A percentile compares a stretch with the other conserved stretches of the same genome.
phyloP scores from a whole-genome alignment of 129 eudicot genomes.

The Escallonia rubra region DNA sequence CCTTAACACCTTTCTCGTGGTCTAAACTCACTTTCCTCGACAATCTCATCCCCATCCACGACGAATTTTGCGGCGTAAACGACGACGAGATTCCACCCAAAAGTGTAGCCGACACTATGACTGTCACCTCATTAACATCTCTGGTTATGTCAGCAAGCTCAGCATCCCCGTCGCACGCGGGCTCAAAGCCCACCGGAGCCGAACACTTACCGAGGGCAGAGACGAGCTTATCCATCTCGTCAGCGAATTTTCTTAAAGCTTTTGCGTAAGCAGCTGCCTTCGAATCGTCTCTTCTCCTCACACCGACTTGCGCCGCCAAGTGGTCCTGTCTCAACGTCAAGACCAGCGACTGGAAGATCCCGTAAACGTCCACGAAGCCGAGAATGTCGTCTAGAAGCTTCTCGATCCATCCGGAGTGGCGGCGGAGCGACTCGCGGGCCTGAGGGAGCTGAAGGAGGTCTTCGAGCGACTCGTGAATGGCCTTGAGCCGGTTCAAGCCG shows the following conservation, averaged over 20 bases:
- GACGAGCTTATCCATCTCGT: slow-evolving; percentile 26
- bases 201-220: slow-evolving; percentile 19
- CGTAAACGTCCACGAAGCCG: slow-evolving; percentile 43
- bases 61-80: slow-evolving; percentile 11
- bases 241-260: slow-evolving; percentile 28
- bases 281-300: slow-evolving; percentile 38
- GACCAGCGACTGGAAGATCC: slow-evolving; percentile 39
- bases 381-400: slow-evolving; percentile 49
- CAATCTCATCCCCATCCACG: slow-evolving; percentile 16
- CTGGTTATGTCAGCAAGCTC: slow-evolving; percentile 19
- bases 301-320: slow-evolving; percentile 44
- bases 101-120: slow-evolving; percentile 29
- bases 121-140: slow-evolving; percentile 32
- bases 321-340: slow-evolving; percentile 40
- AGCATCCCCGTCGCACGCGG: slow-evolving; percentile 16
- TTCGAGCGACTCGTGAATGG: slow-evolving; percentile 49
- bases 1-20: slow-evolving; percentile 26
- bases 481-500: slow-evolving; percentile 34
- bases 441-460: slow-evolving; percentile 56
- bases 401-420: slow-evolving; percentile 22
- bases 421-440: slow-evolving; percentile 38
- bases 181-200: neutral
- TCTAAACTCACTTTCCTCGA: slow-evolving; percentile 3
- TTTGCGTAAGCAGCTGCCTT: slow-evolving; percentile 22
- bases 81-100: slow-evolving; percentile 35